Evolutionary conservation across 2,329 filamentous ascomycete species (phyloP).

Genomic region (Hypoxylon sp.): DNA sequence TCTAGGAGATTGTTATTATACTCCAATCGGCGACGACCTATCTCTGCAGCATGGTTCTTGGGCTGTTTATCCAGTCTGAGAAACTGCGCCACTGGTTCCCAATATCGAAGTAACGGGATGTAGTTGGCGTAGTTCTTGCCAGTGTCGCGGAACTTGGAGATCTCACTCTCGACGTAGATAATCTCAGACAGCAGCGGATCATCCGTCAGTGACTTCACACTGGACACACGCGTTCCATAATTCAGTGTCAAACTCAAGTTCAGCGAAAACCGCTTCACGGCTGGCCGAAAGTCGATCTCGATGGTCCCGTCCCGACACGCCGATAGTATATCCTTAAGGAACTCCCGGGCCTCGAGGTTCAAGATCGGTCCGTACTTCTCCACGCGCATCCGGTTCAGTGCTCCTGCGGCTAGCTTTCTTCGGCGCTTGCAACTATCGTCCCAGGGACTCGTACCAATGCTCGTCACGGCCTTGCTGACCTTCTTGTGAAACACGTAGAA

Average conservation of each 20-base stretch:
- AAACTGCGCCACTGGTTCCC: conserved; percentile 58
- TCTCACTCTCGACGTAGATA: conserved; percentile 66
- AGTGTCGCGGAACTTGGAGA: conserved; percentile 69
- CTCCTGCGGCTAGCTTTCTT: conserved; percentile 71
- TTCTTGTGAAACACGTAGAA: conserved; percentile 70
- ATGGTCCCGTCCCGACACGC: conserved; percentile 62
- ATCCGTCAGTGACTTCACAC: conserved; percentile 26
- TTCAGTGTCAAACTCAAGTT: conserved; percentile 71
- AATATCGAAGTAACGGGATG: conserved; percentile 64
- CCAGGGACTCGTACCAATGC: conserved; percentile 73
- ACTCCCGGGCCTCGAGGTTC: conserved; percentile 65
- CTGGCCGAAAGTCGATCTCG: conserved; percentile 65
- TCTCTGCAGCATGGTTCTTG: conserved; percentile 56
- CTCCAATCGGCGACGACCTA: conserved; percentile 62
- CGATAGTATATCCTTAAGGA: conserved; percentile 67
- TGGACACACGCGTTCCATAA: conserved; percentile 63
- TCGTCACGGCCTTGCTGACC: conserved; percentile 56
- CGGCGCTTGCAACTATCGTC: conserved; percentile 73
- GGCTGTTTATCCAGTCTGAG: conserved; percentile 13
- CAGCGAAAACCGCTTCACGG: conserved; percentile 70
- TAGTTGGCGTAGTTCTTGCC: conserved; percentile 74
- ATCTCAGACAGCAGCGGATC: conserved; percentile 67
- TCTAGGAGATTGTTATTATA: conserved; percentile 66
- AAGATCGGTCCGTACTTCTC: conserved; percentile 74
- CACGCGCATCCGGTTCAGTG: conserved; percentile 69